Conservation (phyloP, 108 stramenopile species). For the Ochromonas danica region DNA sequence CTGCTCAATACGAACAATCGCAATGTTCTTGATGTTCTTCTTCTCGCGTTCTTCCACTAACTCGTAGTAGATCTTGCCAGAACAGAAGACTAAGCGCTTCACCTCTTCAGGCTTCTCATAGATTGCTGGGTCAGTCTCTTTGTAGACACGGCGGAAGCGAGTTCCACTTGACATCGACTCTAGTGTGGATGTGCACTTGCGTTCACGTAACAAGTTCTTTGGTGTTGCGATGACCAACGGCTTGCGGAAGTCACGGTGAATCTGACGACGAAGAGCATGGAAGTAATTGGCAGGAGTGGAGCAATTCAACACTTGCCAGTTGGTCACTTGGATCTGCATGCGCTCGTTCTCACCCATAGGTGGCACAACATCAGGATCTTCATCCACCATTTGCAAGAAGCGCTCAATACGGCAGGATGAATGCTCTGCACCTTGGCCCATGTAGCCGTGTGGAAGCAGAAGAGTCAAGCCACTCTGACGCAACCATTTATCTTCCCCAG, state of each 20-base stretch:
- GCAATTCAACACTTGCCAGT: slow-evolving; percentile 97
- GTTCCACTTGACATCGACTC: slow-evolving; percentile 90
- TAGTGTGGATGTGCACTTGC: slow-evolving; percentile 73
- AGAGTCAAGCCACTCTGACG: slow-evolving; percentile 91
- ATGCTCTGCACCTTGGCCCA: slow-evolving; percentile 98
- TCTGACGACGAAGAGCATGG: slow-evolving; percentile 94
- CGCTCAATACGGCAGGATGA: slow-evolving; percentile 94
- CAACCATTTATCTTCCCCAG: slow-evolving; percentile 98
- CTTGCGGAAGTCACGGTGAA: slow-evolving; percentile 97
- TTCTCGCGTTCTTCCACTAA: slow-evolving; percentile 81
- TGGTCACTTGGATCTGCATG: slow-evolving; percentile 88
- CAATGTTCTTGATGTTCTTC: slow-evolving; percentile 74
- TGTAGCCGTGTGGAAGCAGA: slow-evolving; percentile 96
- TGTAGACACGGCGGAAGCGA: slow-evolving; percentile 74
- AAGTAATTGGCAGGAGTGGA: slow-evolving; percentile 98
- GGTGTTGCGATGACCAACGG: slow-evolving; percentile 92
- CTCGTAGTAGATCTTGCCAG: slow-evolving; percentile 98
- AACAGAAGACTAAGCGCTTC: slow-evolving; percentile 79
- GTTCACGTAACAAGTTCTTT: slow-evolving; percentile 90
- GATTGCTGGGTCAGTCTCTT: slow-evolving; percentile 72
- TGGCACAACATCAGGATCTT: slow-evolving; percentile 91
- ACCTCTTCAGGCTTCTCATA: slow-evolving; percentile 77
- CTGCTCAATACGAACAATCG: slow-evolving; percentile 92
- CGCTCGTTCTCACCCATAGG: slow-evolving; percentile 75
- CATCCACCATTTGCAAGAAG: slow-evolving; percentile 91